Evolutionary conservation across 140 eudicot species (phyloP).

Genomic region (Senecio squalidus): DNA sequence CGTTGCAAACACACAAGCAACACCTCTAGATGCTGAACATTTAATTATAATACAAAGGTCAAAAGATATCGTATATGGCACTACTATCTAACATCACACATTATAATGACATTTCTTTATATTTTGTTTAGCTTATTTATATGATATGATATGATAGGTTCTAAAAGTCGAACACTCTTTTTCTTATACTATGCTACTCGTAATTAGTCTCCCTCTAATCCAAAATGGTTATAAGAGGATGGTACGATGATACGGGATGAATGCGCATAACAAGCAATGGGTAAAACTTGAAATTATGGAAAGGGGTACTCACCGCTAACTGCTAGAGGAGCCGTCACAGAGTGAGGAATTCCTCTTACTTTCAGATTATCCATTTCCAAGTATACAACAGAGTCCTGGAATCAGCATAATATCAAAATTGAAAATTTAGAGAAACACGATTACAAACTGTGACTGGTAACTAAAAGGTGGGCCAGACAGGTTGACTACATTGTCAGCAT

Average conservation of each 20-base stretch:
- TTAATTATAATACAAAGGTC: conserved; percentile 7
- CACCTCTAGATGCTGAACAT: conserved; percentile 92
- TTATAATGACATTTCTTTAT: neutral
- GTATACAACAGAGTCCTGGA: conserved; percentile 54
- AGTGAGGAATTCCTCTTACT: conserved; percentile 75
- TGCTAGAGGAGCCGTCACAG: conserved; percentile 77
- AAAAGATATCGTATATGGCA: neutral
- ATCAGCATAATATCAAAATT: conserved; percentile 17
- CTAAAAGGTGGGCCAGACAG: neutral
- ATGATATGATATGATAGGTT: neutral
- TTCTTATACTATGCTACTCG: neutral
- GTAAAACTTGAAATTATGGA: neutral
- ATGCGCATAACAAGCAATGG: neutral
- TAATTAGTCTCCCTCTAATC: neutral
- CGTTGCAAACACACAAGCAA: conserved; percentile 82
- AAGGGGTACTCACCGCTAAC: conserved; percentile 71
- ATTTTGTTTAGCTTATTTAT: too few species aligned
- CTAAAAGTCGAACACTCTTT: neutral
- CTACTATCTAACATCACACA: neutral
- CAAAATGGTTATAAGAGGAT: neutral
- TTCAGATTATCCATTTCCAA: conserved; percentile 70
- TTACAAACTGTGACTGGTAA: neutral
- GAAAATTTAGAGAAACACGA: conserved; percentile 3
- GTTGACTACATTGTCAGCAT: neutral
- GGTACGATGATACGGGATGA: neutral